Percentiles rank a stretch among this genome's conserved stretches.
Conservation (phyloP, 2,329 filamentous ascomycete species). For the Penicillium freii region DNA sequence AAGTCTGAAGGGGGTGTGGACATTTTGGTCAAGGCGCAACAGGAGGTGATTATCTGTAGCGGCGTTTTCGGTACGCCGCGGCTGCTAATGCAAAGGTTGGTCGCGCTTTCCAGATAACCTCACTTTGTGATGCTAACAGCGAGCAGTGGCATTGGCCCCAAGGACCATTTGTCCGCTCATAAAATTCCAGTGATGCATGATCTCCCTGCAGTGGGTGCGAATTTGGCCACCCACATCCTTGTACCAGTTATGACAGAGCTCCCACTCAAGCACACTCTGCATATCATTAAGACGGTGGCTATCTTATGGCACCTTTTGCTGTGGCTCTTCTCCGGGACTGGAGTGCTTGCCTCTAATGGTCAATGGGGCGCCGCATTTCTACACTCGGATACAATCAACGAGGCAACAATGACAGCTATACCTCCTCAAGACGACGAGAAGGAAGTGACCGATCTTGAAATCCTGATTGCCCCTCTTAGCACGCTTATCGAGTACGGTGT, state of each 20-base stretch:
- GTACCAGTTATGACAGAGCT: conserved; percentile 5
- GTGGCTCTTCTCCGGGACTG: conserved; percentile 1
- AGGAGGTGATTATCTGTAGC: conserved; percentile 1
- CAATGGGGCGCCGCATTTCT: conserved; percentile 4
- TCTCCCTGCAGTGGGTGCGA: background rate
- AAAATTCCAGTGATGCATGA: background rate
- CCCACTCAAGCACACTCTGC: conserved; percentile 1
- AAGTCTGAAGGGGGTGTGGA: background rate
- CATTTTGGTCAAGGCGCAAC: background rate
- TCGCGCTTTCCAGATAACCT: background rate
- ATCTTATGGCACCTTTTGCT: conserved; percentile 1
- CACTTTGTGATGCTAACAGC: background rate
- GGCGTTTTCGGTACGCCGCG: conserved; percentile 4
- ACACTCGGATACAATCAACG: background rate
- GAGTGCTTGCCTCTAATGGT: conserved; percentile 1
- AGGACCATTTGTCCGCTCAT: background rate
- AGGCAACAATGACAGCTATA: background rate
- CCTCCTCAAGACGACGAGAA: background rate
- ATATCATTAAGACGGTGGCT: conserved; percentile 5
- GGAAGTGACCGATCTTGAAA: conserved; percentile 1
- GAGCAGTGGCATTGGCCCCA: background rate
- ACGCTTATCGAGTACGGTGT: conserved; percentile 2
- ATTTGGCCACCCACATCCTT: conserved; percentile 1
- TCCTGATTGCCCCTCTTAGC: background rate
- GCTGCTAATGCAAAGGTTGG: conserved; percentile 1